phyloP scores from a whole-genome alignment of 805 yeast genomes.

The Wickerhamomyces alni region DNA sequence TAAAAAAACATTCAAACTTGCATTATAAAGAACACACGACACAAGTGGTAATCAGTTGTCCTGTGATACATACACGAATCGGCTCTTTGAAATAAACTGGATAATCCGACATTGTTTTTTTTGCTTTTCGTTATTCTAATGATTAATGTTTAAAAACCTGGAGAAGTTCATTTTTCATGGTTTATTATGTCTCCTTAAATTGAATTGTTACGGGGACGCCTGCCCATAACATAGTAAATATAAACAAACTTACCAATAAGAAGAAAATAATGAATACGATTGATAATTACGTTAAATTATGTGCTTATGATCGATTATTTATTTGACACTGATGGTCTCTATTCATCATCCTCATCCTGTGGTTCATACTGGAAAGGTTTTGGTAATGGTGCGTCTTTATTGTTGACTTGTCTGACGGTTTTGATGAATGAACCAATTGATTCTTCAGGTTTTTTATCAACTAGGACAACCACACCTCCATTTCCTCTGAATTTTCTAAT shows the following conservation, averaged over 20 bases:
- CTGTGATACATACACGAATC: neutral
- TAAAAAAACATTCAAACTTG: too few species aligned
- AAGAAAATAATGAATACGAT: too few species aligned
- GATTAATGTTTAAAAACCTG: too few species aligned
- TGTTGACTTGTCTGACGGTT: conserved; percentile 75
- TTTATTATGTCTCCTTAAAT: neutral
- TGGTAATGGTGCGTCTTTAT: conserved; percentile 69
- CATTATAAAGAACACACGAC: too few species aligned
- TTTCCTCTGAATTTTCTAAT: conserved; percentile 68
- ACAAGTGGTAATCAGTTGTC: too few species aligned
- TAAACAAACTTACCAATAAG: too few species aligned
- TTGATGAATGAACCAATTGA: conserved; percentile 56
- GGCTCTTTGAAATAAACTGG: conserved; percentile 1
- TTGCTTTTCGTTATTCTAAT: neutral
- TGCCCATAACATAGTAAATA: too few species aligned
- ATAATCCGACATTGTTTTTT: neutral
- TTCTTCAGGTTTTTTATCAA: conserved; percentile 56
- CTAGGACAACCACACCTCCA: conserved; percentile 66
- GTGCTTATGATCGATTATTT: neutral
- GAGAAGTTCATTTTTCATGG: neutral
- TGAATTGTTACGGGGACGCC: too few species aligned
- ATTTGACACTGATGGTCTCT: neutral
- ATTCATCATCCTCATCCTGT: conserved; percentile 1
- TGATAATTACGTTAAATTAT: too few species aligned
- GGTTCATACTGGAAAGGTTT: conserved; percentile 56